Conservation (phyloP, 306 rosid species). For the Lathyrus aphaca region DNA sequence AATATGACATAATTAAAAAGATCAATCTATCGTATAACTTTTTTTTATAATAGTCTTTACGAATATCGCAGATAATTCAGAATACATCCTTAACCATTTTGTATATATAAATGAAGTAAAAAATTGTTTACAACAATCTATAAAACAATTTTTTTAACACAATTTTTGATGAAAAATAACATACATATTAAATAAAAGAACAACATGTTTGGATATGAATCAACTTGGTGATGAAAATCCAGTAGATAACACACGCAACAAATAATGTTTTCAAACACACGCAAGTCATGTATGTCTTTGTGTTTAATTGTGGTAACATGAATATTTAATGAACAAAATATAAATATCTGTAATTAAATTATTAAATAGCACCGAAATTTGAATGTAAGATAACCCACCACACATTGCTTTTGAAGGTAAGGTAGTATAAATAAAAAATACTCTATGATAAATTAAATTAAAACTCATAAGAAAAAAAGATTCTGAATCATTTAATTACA, state of each 20-base stretch:
- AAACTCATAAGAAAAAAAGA: constrained; percentile 41
- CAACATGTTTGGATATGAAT: background rate
- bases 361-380: constrained; percentile 29
- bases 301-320: background rate
- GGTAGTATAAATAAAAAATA: background rate
- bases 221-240: background rate
- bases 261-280: constrained; percentile 5
- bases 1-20: too few species aligned
- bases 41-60: too few species aligned
- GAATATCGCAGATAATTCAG: too few species aligned
- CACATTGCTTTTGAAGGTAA: constrained; percentile 19
- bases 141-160: background rate
- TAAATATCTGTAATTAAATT: background rate
- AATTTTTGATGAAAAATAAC: background rate
- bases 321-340: background rate
- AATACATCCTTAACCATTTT: too few species aligned
- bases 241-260: background rate
- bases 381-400: constrained; percentile 32
- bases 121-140: background rate
- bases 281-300: background rate
- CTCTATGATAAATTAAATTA: too few species aligned
- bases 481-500: constrained; percentile 33
- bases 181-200: background rate
- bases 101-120: background rate
- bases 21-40: too few species aligned